Evolutionary conservation across 1,284 basidiomycete species (phyloP), one percentile per base, ranked within the genome.

Genomic region (Hypsizygus ulmarius): DNA sequence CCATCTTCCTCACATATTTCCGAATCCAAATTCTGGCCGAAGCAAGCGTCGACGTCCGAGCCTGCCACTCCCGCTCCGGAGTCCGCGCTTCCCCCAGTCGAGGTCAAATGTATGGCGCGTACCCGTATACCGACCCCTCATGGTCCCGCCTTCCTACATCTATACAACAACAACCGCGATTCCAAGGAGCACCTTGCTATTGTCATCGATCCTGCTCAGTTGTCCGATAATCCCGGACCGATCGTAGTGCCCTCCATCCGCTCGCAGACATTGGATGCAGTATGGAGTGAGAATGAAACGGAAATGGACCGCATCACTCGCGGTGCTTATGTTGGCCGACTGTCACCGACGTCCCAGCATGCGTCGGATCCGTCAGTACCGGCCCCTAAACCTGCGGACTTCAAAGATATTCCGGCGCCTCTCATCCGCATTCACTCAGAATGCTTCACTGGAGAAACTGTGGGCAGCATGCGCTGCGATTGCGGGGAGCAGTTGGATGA

Each of bases 401-500:
- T 46, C 51, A 63, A 72, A 46, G 57, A 60, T 25, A 64, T 85
- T 30, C 87, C 84, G 2, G 71, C 86, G 0, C 93, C 97, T 0
- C 81, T 99, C 44, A 86, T 99, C 28, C 84, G 97, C 16, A 95
- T 99, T 45, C 97, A 99, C 70, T 96, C 93, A 15, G 97, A 99
- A 66, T 99, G 97, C 67, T 99, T 95, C 69, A 99, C 97, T 0
- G 97, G 97, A 34, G 97, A 99, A 70, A 99, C 95, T 7, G 87
- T 98, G 51, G 97, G 97, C 8, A 96, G 93, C 63, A 95, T 97
- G 87, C 87, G 97, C 27, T 99, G 97, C 67, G 97, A 99, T 67
- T 99, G 97, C 63, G 97, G 97, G 14, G 95, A 99, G 67, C 97
- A 99, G 67, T 78, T 99, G 11, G 94, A 98, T 68, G 95, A 98